Percentiles rank a stretch among this genome's conserved stretches.
Conservation (phyloP, 1,284 basidiomycete species). For the Sporisorium iseilematis-ciliati region DNA sequence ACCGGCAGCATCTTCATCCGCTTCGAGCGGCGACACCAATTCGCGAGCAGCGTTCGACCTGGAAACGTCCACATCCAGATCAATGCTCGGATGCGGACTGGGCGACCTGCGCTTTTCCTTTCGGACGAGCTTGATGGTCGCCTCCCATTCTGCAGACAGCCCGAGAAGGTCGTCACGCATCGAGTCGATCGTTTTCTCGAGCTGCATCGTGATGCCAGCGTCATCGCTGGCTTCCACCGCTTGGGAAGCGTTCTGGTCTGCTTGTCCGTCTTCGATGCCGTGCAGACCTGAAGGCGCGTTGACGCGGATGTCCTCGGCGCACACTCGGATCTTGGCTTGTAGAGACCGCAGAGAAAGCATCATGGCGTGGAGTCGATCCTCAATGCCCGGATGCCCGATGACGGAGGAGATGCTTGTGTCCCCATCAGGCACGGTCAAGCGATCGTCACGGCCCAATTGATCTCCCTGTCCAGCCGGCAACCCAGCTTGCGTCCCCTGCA, state of each 20-base stretch:
- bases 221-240: constrained; percentile 3
- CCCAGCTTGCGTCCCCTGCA: constrained; percentile 3
- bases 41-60: constrained; percentile 26
- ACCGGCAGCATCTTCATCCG: constrained; percentile 49
- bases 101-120: constrained; percentile 44
- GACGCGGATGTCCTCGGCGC: constrained; percentile 59
- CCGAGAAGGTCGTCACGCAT: constrained; percentile 63
- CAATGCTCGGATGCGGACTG: constrained; percentile 26
- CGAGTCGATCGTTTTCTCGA: constrained; percentile 54
- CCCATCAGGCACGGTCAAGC: constrained; percentile 14
- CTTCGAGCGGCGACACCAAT: constrained; percentile 54
- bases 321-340: constrained; percentile 66
- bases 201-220: constrained; percentile 17
- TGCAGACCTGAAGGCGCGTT: constrained; percentile 50
- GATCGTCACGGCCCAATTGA: constrained; percentile 1
- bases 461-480: background rate
- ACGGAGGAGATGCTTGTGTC: background rate
- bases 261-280: constrained; percentile 28
- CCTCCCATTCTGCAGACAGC: constrained; percentile 66
- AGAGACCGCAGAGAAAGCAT: constrained; percentile 63
- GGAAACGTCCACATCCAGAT: constrained; percentile 21
- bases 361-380: constrained; percentile 61
- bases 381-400: constrained; percentile 48
- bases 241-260: background rate
- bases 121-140: constrained; percentile 51